Conservation (phyloP, 805 yeast genomes). For the Candida suzukii region DNA sequence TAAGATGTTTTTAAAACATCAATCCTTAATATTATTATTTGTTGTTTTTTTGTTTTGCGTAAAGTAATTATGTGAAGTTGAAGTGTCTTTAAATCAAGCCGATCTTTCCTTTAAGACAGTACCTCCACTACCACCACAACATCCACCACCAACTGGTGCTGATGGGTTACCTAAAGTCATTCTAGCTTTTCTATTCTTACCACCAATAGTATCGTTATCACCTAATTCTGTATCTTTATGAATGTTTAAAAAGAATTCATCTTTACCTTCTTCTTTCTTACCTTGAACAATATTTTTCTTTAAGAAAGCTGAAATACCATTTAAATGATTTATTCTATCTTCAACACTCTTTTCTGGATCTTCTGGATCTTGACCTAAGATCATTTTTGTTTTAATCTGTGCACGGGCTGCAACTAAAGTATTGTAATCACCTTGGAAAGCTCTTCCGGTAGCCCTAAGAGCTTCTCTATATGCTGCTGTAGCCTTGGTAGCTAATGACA, state of each 20-base stretch:
- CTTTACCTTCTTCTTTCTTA: conserved; percentile 30
- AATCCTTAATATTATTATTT: no score
- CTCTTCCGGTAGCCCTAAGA: conserved; percentile 56
- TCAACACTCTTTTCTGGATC: conserved; percentile 41
- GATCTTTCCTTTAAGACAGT: background rate
- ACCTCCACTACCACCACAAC: conserved; percentile 48
- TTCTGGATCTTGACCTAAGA: conserved; percentile 26
- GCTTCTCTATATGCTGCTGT: conserved; percentile 55
- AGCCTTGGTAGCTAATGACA: conserved; percentile 17
- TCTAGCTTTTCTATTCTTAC: conserved; percentile 38
- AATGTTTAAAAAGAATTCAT: conserved; percentile 53
- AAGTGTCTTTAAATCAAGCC: background rate
- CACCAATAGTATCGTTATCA: conserved; percentile 69
- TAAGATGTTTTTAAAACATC: no score
- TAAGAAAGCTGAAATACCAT: conserved; percentile 67
- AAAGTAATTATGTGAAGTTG: background rate
- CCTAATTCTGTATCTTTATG: conserved; percentile 85
- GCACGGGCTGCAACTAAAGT: conserved; percentile 54
- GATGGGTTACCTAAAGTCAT: conserved; percentile 15
- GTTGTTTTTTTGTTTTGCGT: background rate
- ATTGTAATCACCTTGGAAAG: conserved; percentile 44
- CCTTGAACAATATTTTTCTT: conserved; percentile 86
- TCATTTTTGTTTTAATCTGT: conserved; percentile 50
- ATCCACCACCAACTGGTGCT: conserved; percentile 37
- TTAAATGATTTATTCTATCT: conserved; percentile 47